Conservation (phyloP, 805 yeast species). For the Sungouiella thailandica region DNA sequence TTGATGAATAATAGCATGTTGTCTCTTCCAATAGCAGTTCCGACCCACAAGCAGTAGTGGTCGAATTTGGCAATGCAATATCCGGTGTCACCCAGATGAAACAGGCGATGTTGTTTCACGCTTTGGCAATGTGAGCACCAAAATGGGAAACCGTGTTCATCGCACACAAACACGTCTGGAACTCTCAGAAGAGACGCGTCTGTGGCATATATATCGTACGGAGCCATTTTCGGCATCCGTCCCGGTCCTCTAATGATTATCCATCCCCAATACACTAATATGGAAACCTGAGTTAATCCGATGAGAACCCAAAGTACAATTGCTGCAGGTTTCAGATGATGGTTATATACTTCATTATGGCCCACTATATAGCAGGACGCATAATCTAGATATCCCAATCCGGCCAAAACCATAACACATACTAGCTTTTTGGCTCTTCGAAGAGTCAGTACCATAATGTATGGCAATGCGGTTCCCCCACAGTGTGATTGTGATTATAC, state of each 20-base stretch:
- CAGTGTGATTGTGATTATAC: too few species aligned
- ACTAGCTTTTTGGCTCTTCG: neutral
- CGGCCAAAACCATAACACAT: slow-evolving; percentile 5
- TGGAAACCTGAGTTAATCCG: slow-evolving; percentile 5
- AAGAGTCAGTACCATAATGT: too few species aligned
- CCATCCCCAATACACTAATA: slow-evolving; percentile 38
- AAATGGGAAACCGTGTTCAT: slow-evolving; percentile 65
- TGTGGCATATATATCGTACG: slow-evolving; percentile 26
- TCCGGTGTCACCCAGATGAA: slow-evolving; percentile 55
- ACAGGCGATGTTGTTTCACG: slow-evolving; percentile 62
- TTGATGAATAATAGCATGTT: slow-evolving; percentile 61
- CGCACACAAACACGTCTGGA: slow-evolving; percentile 64
- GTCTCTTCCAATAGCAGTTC: slow-evolving; percentile 60
- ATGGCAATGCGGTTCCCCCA: too few species aligned
- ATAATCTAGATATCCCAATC: slow-evolving; percentile 10
- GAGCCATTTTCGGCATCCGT: slow-evolving; percentile 27
- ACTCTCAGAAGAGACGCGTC: slow-evolving; percentile 27
- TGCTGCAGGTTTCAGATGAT: slow-evolving; percentile 9
- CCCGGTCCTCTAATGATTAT: slow-evolving; percentile 59
- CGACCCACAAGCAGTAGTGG: slow-evolving; percentile 80
- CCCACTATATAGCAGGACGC: slow-evolving; percentile 11
- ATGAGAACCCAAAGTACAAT: slow-evolving; percentile 11
- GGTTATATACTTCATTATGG: slow-evolving; percentile 8
- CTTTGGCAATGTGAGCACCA: slow-evolving; percentile 70
- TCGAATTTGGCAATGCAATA: slow-evolving; percentile 72